These are phyloP conservation scores for Solanum arcanum DNA, from an alignment of 257 asterid species.

Conservation along the genomic window DNA sequence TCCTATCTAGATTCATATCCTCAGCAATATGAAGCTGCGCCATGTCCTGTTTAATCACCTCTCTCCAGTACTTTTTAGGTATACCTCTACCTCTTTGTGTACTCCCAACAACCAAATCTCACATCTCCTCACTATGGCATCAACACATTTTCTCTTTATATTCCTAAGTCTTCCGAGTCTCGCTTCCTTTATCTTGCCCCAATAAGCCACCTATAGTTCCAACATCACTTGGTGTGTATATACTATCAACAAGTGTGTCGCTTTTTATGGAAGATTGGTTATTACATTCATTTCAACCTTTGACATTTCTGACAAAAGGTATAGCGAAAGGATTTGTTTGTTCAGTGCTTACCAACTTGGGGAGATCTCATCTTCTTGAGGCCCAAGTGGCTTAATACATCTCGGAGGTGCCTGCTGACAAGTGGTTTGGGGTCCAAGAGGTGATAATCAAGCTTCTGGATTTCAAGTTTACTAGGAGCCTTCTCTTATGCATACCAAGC, in stretches of 20 bases:
- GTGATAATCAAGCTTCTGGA: neutral
- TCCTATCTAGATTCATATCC: too few relatives aligned
- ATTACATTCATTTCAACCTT: neutral
- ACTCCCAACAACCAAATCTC: too few relatives aligned
- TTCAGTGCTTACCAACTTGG: neutral
- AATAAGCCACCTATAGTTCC: neutral
- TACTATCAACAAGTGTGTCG: neutral
- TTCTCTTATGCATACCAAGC: neutral
- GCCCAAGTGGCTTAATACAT: neutral
- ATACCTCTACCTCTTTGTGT: too few relatives aligned
- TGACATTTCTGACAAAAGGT: neutral
- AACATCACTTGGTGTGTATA: neutral
- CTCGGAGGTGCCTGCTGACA: neutral
- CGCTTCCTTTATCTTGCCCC: too few relatives aligned
- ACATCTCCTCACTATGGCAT: too few relatives aligned
- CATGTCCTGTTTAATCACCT: too few relatives aligned
- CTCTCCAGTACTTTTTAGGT: too few relatives aligned
- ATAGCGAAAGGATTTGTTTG: neutral
- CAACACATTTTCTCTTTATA: too few relatives aligned
- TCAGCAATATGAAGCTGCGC: too few relatives aligned
- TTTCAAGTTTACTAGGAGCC: neutral
- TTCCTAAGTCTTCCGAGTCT: too few relatives aligned
- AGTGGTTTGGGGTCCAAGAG: neutral
- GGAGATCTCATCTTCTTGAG: neutral
- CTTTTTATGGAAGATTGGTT: neutral